Percentiles rank a stretch among this genome's conserved stretches.
phyloP scores from a whole-genome alignment of 2,329 filamentous ascomycete genomes.

The Pseudogymnoascus sp. region DNA sequence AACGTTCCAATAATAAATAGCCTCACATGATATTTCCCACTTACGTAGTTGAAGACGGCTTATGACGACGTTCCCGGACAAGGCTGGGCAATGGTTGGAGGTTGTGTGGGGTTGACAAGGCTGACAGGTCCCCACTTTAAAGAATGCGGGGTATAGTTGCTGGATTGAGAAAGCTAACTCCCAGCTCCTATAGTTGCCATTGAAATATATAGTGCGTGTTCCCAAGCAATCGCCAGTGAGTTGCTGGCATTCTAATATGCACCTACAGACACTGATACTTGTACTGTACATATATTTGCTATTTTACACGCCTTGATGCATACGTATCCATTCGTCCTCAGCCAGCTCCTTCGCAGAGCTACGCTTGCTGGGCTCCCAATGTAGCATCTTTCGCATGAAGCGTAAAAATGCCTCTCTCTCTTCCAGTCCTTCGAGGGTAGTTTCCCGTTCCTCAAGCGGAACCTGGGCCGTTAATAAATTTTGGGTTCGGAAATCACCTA shows the following conservation, averaged over 20 bases:
- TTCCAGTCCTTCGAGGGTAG: slow-evolving; percentile 26
- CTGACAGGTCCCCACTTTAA: neutral
- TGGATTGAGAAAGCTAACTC: neutral
- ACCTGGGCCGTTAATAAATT: slow-evolving; percentile 17
- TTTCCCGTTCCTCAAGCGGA: slow-evolving; percentile 34
- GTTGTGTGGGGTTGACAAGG: neutral
- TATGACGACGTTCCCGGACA: neutral
- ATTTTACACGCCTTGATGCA: neutral
- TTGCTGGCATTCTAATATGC: too few relatives aligned
- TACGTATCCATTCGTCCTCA: slow-evolving; percentile 17
- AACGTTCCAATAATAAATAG: neutral
- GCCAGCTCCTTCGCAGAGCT: slow-evolving; percentile 26
- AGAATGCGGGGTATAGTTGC: neutral
- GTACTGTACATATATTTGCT: too few relatives aligned
- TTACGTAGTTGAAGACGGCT: neutral
- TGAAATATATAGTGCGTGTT: too few relatives aligned
- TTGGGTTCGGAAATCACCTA: neutral
- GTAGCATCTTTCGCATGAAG: slow-evolving; percentile 27
- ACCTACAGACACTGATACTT: too few relatives aligned
- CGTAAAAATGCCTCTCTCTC: slow-evolving; percentile 27
- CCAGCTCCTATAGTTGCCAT: too few relatives aligned
- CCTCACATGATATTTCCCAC: neutral
- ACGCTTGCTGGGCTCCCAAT: slow-evolving; percentile 27
- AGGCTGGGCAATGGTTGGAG: neutral
- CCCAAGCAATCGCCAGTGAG: too few relatives aligned